These are phyloP conservation scores for Fusarium graminum DNA, from an alignment of 2,329 filamentous ascomycete species.

Conservation along the genomic window DNA sequence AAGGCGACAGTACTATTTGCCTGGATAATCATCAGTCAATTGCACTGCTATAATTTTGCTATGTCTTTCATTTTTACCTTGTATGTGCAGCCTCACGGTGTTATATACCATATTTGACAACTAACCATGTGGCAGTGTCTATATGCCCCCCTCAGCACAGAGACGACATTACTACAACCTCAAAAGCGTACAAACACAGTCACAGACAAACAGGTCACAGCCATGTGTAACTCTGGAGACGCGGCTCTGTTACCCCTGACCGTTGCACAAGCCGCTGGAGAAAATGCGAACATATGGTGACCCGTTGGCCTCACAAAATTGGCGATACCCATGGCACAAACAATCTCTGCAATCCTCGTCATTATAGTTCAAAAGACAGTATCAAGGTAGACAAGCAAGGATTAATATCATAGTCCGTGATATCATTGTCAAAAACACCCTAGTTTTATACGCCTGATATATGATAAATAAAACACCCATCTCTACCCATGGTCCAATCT, in stretches of 20 bases:
- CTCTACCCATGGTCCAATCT: slow-evolving; percentile 15
- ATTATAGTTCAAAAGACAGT: background rate
- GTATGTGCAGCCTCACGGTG: background rate
- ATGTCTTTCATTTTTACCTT: too few species aligned
- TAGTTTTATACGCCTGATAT: slow-evolving; percentile 46
- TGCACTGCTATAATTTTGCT: too few species aligned
- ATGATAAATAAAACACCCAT: slow-evolving; percentile 34
- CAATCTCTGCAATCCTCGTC: background rate
- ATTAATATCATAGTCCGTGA: slow-evolving; percentile 39
- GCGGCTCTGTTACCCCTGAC: slow-evolving; percentile 11
- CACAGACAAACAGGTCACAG: slow-evolving; percentile 9
- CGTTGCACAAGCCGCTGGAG: slow-evolving; percentile 12
- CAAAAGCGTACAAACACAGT: background rate
- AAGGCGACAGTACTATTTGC: too few species aligned
- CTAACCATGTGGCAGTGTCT: background rate
- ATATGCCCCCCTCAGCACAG: background rate
- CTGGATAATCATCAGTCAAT: too few species aligned
- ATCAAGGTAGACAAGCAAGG: slow-evolving; percentile 9
- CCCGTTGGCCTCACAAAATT: background rate
- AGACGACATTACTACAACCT: background rate
- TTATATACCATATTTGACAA: background rate
- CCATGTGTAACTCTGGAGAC: slow-evolving; percentile 24
- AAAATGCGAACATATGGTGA: background rate
- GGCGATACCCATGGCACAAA: background rate
- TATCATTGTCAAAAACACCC: slow-evolving; percentile 44